Conservation (phyloP, 495 filamentous ascomycete species). For the Elaphomyces granulatus region DNA sequence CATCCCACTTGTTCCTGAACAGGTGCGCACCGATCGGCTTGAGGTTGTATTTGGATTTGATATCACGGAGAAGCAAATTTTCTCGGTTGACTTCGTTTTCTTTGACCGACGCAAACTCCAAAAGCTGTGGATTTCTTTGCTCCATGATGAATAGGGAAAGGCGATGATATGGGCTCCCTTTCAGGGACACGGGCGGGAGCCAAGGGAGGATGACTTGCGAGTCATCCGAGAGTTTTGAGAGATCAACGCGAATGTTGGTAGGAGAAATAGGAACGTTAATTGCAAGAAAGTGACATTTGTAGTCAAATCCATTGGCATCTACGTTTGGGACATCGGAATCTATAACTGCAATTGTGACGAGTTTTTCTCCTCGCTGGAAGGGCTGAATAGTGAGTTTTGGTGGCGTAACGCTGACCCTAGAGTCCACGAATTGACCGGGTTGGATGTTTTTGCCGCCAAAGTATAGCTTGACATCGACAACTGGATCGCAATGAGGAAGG, state of each 20-base stretch:
- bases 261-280: constrained; percentile 48
- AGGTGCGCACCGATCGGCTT: constrained; percentile 67
- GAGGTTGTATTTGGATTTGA: constrained; percentile 52
- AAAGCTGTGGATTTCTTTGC: constrained; percentile 45
- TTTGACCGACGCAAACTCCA: constrained; percentile 49
- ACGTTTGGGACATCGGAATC: constrained; percentile 82
- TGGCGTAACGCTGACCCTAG: constrained; percentile 47
- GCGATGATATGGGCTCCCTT: constrained; percentile 84
- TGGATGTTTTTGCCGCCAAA: constrained; percentile 53
- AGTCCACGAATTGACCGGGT: constrained; percentile 67
- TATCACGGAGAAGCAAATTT: constrained; percentile 54
- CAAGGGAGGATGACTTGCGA: constrained; percentile 61
- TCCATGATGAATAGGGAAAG: constrained; percentile 69
- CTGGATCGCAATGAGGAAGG: constrained; percentile 69
- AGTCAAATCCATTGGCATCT: constrained; percentile 60
- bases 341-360: constrained; percentile 71
- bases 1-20: constrained; percentile 85
- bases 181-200: constrained; percentile 74
- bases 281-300: constrained; percentile 75
- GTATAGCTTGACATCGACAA: constrained; percentile 60
- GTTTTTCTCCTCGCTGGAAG: constrained; percentile 65
- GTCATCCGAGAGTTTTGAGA: constrained; percentile 36
- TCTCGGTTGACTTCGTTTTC: constrained; percentile 39
- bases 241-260: constrained; percentile 34
- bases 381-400: constrained; percentile 70